Conservation (phyloP, 2,329 filamentous ascomycete species). For the Penicillium sp. region DNA sequence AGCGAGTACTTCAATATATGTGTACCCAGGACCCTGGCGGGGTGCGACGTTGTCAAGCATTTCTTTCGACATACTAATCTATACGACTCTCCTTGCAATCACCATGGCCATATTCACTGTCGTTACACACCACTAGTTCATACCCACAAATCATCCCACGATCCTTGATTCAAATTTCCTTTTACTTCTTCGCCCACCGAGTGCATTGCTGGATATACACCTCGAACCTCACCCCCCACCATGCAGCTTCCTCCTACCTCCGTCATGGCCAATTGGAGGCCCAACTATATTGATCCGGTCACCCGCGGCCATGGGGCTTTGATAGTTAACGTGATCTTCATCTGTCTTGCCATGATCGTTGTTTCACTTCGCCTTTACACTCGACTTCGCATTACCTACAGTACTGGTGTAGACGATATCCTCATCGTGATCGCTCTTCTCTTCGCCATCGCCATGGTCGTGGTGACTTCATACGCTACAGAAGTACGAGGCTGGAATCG, state of each 20-base stretch:
- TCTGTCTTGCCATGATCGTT: slow-evolving; percentile 45
- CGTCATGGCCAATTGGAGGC: slow-evolving; percentile 48
- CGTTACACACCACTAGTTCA: slow-evolving; percentile 1
- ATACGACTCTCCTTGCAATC: not conserved
- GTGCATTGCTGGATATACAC: not conserved
- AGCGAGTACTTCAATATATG: slow-evolving; percentile 6
- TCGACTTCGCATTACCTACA: slow-evolving; percentile 49
- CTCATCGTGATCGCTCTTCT: slow-evolving; percentile 51
- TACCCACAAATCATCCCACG: not conserved
- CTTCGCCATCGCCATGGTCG: slow-evolving; percentile 42
- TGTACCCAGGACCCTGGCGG: slow-evolving; percentile 6
- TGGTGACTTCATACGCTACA: slow-evolving; percentile 38
- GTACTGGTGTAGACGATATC: slow-evolving; percentile 53
- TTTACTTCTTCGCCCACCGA: not conserved
- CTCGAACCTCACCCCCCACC: slow-evolving; percentile 9
- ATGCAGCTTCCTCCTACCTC: slow-evolving; percentile 49
- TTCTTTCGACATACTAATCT: too few relatives aligned
- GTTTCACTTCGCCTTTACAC: slow-evolving; percentile 53
- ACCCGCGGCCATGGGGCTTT: slow-evolving; percentile 50
- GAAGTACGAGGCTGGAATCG: slow-evolving; percentile 42
- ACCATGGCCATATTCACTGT: not conserved
- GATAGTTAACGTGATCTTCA: slow-evolving; percentile 46
- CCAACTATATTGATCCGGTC: slow-evolving; percentile 53
- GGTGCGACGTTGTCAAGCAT: not conserved
- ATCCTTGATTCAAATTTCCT: not conserved